A percentile compares a stretch with the other conserved stretches of the same genome.
Evolutionary conservation across 176 grass and related monocot species (phyloP).

Genomic region (Microstegium vimineum): DNA sequence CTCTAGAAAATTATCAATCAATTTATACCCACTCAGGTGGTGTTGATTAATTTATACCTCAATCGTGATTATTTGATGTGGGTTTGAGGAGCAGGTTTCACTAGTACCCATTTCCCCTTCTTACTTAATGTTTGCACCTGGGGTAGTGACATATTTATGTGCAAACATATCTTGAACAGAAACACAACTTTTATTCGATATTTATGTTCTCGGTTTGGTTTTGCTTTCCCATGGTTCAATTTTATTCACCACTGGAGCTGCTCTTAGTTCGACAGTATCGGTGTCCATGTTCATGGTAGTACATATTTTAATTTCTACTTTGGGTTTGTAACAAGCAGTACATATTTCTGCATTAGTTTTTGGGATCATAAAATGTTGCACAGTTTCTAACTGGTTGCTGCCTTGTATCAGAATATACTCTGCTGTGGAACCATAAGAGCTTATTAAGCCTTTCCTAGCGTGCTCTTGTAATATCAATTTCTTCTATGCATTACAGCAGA

Average conservation of each 20-base stretch:
- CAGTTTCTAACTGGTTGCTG: conserved; percentile 11
- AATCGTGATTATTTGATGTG: neutral
- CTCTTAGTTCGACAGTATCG: neutral
- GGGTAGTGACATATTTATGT: neutral
- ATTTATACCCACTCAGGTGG: neutral
- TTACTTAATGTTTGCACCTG: neutral
- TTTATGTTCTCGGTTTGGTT: no score
- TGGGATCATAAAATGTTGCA: neutral
- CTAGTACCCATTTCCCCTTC: neutral
- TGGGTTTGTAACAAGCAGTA: neutral
- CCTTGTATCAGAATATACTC: neutral
- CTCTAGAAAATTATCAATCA: neutral
- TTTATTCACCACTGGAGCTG: no score
- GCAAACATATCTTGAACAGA: neutral
- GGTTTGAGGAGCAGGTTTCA: neutral
- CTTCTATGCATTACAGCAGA: neutral
- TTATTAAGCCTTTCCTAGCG: neutral
- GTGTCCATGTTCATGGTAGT: neutral
- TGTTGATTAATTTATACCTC: neutral
- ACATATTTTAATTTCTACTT: neutral
- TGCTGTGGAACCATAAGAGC: neutral
- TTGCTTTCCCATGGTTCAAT: no score
- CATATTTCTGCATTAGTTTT: neutral
- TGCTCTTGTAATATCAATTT: conserved; percentile 3
- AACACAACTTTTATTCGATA: neutral